Base-by-base conservation (phyloP, 345 rosid genomes). In the Eucalyptus cloeziana region DNA sequence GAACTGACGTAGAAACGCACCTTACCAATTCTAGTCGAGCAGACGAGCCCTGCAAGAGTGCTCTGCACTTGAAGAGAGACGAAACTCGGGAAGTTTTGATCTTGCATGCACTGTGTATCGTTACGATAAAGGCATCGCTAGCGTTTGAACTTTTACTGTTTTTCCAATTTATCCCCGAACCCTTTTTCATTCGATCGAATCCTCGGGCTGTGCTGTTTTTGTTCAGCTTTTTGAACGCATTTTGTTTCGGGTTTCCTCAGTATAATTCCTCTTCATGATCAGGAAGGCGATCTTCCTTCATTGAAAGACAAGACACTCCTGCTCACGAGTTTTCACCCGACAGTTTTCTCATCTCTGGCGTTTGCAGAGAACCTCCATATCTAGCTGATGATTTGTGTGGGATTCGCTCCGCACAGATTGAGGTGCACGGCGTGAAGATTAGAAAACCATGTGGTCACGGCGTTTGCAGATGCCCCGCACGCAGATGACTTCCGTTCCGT, bases 121-220 rank as follows among this genome's bases (percentile, higher is more conserved):
- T 9, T 0, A 10, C 0, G 8, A 19, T n/a, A 4, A n/a, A n/a
- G 76, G 37, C 76, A 64, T n/a, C 21, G 19, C 76, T 1, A 64
- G 25, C 2, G 45, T 71, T 37, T 4, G 81, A 37, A 71, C 45
- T 37, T 37, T 5, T 21, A 19, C 1, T 12, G 83, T 37, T 76
- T 71, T 21, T 76, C 24, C 83, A 71, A 71, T 71, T 37, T 71
- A 19, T 37, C 25, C 27, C 47, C 13, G 8, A 76, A 22, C 83
- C 25, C 10, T 37, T 15, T 37, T 33, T 22, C 83, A 37, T 40
- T 76, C 27, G 4, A 76, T 19, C 22, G 24, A 3, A 37, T 76
- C 25, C 47, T 76, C 47, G 17, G 43, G 83, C 83, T 10, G 5
- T 76, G 24, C 83, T 76, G 83, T 37, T 71, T 19, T 71, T 19